phyloP scores from a whole-genome alignment of 2,329 filamentous ascomycete genomes.

The Biscogniauxia mediterranea region DNA sequence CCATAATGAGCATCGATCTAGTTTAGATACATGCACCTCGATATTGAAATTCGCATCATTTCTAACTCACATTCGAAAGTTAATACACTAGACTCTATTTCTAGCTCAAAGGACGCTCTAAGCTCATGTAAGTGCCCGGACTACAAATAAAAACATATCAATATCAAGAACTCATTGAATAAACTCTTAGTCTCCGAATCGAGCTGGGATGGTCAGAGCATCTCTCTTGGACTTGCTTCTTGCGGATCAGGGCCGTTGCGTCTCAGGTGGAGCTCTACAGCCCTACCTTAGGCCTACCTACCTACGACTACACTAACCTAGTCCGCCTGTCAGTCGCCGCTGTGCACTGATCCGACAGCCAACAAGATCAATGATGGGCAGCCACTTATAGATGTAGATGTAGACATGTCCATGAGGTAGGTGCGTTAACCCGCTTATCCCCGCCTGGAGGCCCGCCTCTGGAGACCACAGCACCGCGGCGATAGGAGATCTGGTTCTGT shows the following conservation, averaged over 20 bases:
- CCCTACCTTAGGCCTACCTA: neutral
- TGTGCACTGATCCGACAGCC: neutral
- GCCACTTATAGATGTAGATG: neutral
- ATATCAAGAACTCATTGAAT: too few species aligned
- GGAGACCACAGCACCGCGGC: neutral
- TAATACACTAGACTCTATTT: too few species aligned
- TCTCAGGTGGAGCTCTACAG: neutral
- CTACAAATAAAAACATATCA: too few species aligned
- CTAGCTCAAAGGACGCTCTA: neutral
- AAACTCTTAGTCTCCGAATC: too few species aligned
- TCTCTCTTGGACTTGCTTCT: neutral
- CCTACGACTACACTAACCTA: too few species aligned
- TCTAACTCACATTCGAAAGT: too few species aligned
- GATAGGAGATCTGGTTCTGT: neutral
- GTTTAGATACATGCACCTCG: too few species aligned
- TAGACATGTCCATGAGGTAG: neutral
- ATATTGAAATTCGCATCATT: too few species aligned
- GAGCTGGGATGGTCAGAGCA: too few species aligned
- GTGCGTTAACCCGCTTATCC: neutral
- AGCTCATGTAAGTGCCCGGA: too few species aligned
- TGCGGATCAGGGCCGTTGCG: neutral
- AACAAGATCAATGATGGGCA: neutral
- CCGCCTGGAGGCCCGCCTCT: neutral
- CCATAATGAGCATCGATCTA: too few species aligned
- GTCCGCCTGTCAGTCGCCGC: neutral